A percentile compares a stretch with the other conserved stretches of the same genome.
Evolutionary conservation across 495 filamentous ascomycete species (phyloP).

Genomic region (Penicillium nucicola): DNA sequence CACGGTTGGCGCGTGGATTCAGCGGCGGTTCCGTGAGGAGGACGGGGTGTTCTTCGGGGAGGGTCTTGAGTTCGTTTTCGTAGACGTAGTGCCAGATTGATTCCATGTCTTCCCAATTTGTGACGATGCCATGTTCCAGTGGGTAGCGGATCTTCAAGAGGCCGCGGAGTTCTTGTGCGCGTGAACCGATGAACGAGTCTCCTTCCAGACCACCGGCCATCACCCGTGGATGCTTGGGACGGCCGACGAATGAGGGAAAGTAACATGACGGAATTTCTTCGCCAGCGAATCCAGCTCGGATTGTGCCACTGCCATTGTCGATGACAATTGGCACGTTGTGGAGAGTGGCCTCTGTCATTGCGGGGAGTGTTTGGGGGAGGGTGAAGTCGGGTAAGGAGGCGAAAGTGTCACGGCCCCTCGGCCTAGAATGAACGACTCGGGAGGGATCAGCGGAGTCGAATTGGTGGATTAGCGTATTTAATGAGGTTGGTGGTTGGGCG

Average conservation of each 20-base stretch:
- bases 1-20: slow-evolving; percentile 93
- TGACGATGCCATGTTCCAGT: slow-evolving; percentile 96
- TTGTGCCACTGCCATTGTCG: slow-evolving; percentile 98
- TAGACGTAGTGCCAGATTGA: slow-evolving; percentile 94
- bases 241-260: slow-evolving; percentile 97
- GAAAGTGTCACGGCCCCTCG: slow-evolving; percentile 35
- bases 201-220: slow-evolving; percentile 94
- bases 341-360: slow-evolving; percentile 75
- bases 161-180: slow-evolving; percentile 88
- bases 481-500: slow-evolving; percentile 11
- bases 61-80: slow-evolving; percentile 81
- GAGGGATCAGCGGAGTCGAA: neutral
- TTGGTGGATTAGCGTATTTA: slow-evolving; percentile 1
- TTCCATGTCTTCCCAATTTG: slow-evolving; percentile 99
- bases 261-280: slow-evolving; percentile 93
- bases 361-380: slow-evolving; percentile 33
- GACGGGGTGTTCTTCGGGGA: slow-evolving; percentile 98
- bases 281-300: slow-evolving; percentile 94
- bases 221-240: slow-evolving; percentile 95
- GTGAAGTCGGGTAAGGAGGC: slow-evolving; percentile 20
- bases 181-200: slow-evolving; percentile 93
- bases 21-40: slow-evolving; percentile 95
- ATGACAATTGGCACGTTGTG: slow-evolving; percentile 98
- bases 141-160: slow-evolving; percentile 94
- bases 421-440: slow-evolving; percentile 26